A percentile compares a stretch with the other conserved stretches of the same genome.
phyloP scores from a whole-genome alignment of 371 early-diverging fungal species.

The Syncephalastrum monosporum region DNA sequence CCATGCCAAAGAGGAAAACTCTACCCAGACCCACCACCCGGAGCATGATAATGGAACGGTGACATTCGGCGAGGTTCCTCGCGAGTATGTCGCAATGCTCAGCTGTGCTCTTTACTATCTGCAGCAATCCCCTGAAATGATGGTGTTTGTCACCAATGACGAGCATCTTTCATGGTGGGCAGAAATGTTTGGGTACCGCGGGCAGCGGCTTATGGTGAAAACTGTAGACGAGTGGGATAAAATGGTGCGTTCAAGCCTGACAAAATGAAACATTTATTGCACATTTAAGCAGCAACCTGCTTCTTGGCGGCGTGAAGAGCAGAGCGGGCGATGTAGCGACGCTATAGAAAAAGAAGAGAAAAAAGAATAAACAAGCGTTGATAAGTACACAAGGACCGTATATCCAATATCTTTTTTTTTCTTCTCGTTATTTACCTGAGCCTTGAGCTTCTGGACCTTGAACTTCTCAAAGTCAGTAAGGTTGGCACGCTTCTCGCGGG shows the following conservation, averaged over 20 bases:
- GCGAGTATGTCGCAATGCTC: conserved; percentile 34
- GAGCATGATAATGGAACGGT: conserved; percentile 11
- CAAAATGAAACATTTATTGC: conserved; percentile 7
- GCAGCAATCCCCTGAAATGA: conserved; percentile 19
- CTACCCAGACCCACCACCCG: not conserved
- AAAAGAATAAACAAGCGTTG: not conserved
- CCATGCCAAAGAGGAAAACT: conserved; percentile 5
- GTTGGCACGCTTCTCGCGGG: conserved; percentile 75
- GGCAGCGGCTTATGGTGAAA: conserved; percentile 33
- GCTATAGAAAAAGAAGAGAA: conserved; percentile 25
- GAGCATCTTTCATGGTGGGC: conserved; percentile 51
- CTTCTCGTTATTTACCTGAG: conserved; percentile 54
- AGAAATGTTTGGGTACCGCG: conserved; percentile 44
- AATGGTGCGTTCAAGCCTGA: conserved; percentile 30
- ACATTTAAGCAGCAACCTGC: conserved; percentile 26
- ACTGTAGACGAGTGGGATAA: conserved; percentile 48
- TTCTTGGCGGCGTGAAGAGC: conserved; percentile 45
- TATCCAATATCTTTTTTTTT: not conserved
- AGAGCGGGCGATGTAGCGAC: conserved; percentile 41
- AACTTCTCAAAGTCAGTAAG: conserved; percentile 97
- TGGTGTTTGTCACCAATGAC: conserved; percentile 49
- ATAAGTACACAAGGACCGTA: not conserved
- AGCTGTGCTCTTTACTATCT: conserved; percentile 44
- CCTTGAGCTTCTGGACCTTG: conserved; percentile 88
- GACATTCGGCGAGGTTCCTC: conserved; percentile 34